These are phyloP conservation scores for Clonostachys chloroleuca DNA, from an alignment of 2,329 filamentous ascomycete genomes.

Conservation along the genomic window DNA sequence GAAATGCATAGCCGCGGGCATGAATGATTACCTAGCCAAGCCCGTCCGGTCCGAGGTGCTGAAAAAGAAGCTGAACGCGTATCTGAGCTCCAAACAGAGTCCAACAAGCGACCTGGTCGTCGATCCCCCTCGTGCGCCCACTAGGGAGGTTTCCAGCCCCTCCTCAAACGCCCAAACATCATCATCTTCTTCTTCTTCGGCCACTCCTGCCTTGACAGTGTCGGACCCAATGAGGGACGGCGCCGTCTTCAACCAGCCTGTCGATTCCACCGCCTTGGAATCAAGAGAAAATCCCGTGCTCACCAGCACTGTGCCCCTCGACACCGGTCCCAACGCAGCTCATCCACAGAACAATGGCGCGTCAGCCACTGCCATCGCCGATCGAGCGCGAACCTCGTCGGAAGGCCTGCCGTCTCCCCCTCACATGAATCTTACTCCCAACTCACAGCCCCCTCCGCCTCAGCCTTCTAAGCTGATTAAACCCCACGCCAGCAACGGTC, in stretches of 20 bases:
- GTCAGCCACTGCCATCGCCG: not conserved
- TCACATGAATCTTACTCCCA: no score
- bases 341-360: not conserved
- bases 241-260: slow-evolving; percentile 23
- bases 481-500: no score
- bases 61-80: slow-evolving; percentile 71
- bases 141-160: not conserved
- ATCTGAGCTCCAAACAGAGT: slow-evolving; percentile 30
- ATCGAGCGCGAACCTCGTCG: no score
- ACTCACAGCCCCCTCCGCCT: no score
- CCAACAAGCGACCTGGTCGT: slow-evolving; percentile 11
- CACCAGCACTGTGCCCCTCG: slow-evolving; percentile 8
- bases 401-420: no score
- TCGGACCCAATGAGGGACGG: slow-evolving; percentile 22
- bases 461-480: no score
- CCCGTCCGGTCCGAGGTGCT: slow-evolving; percentile 87
- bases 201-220: not conserved
- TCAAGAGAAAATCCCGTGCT: not conserved
- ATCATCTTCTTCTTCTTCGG: not conserved
- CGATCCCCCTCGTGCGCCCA: not conserved
- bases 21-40: slow-evolving; percentile 97
- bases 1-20: slow-evolving; percentile 91
- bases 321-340: not conserved
- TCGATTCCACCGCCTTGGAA: slow-evolving; percentile 6
- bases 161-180: not conserved